Conservation (phyloP, 2,329 filamentous ascomycete genomes). For the Rutstroemia sp. region DNA sequence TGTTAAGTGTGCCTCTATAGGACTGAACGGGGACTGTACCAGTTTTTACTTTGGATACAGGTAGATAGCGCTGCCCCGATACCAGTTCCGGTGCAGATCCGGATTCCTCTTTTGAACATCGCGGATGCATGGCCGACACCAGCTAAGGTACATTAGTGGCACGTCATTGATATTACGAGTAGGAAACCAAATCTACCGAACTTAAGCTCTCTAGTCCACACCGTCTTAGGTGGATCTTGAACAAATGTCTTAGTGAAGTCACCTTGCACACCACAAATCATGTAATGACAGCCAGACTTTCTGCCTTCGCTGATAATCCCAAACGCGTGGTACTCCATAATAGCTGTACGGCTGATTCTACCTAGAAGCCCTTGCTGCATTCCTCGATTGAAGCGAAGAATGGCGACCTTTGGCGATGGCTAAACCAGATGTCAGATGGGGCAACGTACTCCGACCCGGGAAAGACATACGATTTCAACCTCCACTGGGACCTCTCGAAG, state of each 20-base stretch:
- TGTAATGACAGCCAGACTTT: conserved; percentile 33
- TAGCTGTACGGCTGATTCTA: conserved; percentile 35
- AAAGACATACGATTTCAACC: conserved; percentile 32
- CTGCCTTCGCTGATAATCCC: conserved; percentile 36
- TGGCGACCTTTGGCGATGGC: conserved; percentile 36
- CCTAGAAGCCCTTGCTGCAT: conserved; percentile 37
- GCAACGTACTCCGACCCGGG: not conserved
- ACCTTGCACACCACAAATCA: conserved; percentile 37
- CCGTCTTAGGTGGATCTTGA: conserved; percentile 32
- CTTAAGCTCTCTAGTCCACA: conserved; percentile 37
- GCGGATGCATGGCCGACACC: conserved; percentile 36
- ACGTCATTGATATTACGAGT: not conserved
- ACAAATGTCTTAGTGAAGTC: conserved; percentile 36
- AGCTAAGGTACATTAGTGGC: conserved; percentile 26
- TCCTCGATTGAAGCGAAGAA: conserved; percentile 34
- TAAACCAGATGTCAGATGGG: conserved; percentile 20
- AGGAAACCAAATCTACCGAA: conserved; percentile 29
- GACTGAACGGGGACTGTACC: conserved; percentile 19
- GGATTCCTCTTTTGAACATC: conserved; percentile 37
- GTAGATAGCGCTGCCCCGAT: conserved; percentile 36
- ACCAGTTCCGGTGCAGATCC: conserved; percentile 36
- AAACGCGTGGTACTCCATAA: conserved; percentile 39
- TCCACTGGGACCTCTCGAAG: conserved; percentile 34
- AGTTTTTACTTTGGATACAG: conserved; percentile 35
- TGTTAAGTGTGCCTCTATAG: conserved; percentile 4